Conservation (phyloP, 1,284 basidiomycete genomes). For the Malassezia equina region DNA sequence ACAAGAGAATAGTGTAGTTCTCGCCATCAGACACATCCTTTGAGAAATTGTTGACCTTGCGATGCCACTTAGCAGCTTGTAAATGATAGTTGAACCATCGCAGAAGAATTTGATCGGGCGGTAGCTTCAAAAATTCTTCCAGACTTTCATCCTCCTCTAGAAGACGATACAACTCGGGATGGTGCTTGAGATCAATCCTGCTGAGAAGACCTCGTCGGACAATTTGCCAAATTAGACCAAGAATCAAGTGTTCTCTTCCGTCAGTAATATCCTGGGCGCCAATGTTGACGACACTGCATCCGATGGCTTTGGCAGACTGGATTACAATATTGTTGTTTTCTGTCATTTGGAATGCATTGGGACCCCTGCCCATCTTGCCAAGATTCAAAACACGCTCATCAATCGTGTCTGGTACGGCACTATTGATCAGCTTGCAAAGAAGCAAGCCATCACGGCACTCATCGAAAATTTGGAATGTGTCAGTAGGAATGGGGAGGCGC, state of each 20-base stretch:
- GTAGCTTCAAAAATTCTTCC: conserved; percentile 82
- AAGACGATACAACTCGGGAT: conserved; percentile 88
- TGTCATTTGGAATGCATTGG: conserved; percentile 94
- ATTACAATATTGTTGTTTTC: conserved; percentile 99
- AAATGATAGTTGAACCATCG: conserved; percentile 99
- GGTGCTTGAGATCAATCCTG: conserved; percentile 94
- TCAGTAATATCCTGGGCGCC: conserved; percentile 85
- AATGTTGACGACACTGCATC: conserved; percentile 96
- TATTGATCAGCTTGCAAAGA: conserved; percentile 96
- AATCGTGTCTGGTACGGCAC: conserved; percentile 96
- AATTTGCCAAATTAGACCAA: conserved; percentile 98
- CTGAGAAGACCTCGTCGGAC: conserved; percentile 84
- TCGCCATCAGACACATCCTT: conserved; percentile 89
- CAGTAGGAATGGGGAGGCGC: conserved; percentile 84
- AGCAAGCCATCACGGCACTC: conserved; percentile 88
- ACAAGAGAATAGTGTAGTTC: conserved; percentile 90
- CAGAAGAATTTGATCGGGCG: conserved; percentile 89
- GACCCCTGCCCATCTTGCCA: conserved; percentile 49
- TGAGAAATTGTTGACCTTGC: conserved; percentile 80
- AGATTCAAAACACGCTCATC: conserved; percentile 89
- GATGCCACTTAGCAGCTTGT: conserved; percentile 76
- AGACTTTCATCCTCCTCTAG: conserved; percentile 94
- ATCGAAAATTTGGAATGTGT: conserved; percentile 98
- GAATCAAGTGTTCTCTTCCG: conserved; percentile 87
- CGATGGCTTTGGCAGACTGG: conserved; percentile 91